These are phyloP conservation scores for Boletellus ananas DNA, from an alignment of 768 basidiomycete species.

Conservation along the genomic window DNA sequence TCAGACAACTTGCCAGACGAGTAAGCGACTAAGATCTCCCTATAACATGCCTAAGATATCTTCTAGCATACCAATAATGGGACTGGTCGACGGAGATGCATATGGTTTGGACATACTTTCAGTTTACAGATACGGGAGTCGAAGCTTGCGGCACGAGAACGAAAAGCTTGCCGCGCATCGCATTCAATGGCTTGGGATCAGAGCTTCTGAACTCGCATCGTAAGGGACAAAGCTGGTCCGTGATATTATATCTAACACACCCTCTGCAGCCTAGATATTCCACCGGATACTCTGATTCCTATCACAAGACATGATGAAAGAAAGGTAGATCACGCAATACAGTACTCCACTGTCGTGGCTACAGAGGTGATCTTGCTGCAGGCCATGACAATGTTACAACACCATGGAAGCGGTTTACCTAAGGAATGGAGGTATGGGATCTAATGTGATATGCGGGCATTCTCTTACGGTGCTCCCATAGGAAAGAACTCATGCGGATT, in stretches of 20 bases:
- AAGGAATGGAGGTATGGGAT: conserved; percentile 60
- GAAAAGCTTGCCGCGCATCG: conserved; percentile 62
- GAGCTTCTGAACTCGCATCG: conserved; percentile 62
- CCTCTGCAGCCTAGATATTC: conserved; percentile 52
- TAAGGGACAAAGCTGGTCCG: conserved; percentile 29
- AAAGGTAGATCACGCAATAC: conserved; percentile 47
- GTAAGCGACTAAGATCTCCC: conserved; percentile 37
- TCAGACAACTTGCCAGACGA: conserved; percentile 57
- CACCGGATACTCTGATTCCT: conserved; percentile 58
- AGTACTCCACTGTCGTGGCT: not conserved
- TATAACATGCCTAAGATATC: not conserved
- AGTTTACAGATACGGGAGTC: conserved; percentile 81
- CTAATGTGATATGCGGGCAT: not conserved
- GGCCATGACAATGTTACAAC: conserved; percentile 63
- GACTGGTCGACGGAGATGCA: conserved; percentile 86
- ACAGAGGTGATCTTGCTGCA: conserved; percentile 25
- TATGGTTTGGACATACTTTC: conserved; percentile 91
- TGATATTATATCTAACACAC: not conserved
- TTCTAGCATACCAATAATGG: conserved; percentile 69
- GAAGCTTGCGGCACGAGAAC: conserved; percentile 65
- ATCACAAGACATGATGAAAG: conserved; percentile 69
- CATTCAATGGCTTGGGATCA: conserved; percentile 79
- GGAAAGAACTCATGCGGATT: conserved; percentile 79
- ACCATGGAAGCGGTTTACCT: conserved; percentile 42
- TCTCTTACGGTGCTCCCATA: conserved; percentile 28